Percentiles rank a stretch among this genome's conserved stretches.
Conservation (phyloP, 2,329 filamentous ascomycete genomes). For the Penicillium rolfsii region DNA sequence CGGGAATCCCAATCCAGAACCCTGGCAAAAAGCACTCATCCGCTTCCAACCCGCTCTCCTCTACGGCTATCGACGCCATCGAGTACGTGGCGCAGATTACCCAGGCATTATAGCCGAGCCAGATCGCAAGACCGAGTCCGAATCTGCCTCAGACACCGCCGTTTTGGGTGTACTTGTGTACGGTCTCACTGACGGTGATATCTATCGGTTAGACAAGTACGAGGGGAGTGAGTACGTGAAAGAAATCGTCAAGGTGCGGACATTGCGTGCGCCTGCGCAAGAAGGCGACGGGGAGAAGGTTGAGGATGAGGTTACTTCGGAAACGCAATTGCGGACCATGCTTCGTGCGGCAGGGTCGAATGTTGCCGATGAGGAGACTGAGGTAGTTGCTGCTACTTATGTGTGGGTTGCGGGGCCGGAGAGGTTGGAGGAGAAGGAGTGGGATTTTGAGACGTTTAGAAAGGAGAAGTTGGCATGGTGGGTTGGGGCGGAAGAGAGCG, state of each 20-base stretch:
- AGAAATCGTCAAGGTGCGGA: constrained; percentile 50
- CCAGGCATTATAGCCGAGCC: constrained; percentile 67
- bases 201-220: constrained; percentile 76
- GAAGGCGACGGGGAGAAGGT: constrained; percentile 22
- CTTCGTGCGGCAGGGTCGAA: constrained; percentile 57
- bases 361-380: constrained; percentile 50
- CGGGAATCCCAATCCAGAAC: constrained; percentile 56
- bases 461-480: constrained; percentile 70
- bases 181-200: constrained; percentile 76
- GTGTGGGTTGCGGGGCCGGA: constrained; percentile 58
- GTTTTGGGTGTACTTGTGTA: constrained; percentile 78
- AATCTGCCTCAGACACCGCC: constrained; percentile 37
- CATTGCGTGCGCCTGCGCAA: constrained; percentile 37
- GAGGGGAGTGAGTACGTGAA: constrained; percentile 76
- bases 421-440: constrained; percentile 71
- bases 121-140: neutral
- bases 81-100: constrained; percentile 73
- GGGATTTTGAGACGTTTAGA: constrained; percentile 86
- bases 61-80: constrained; percentile 69
- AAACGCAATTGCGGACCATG: constrained; percentile 43
- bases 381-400: constrained; percentile 64
- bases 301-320: constrained; percentile 25
- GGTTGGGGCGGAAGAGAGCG: constrained; percentile 54
- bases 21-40: constrained; percentile 58
- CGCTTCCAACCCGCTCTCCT: constrained; percentile 77